These are phyloP conservation scores for Cadophora sp. DNA, from an alignment of 2,329 filamentous ascomycete species.

Conservation along the genomic window DNA sequence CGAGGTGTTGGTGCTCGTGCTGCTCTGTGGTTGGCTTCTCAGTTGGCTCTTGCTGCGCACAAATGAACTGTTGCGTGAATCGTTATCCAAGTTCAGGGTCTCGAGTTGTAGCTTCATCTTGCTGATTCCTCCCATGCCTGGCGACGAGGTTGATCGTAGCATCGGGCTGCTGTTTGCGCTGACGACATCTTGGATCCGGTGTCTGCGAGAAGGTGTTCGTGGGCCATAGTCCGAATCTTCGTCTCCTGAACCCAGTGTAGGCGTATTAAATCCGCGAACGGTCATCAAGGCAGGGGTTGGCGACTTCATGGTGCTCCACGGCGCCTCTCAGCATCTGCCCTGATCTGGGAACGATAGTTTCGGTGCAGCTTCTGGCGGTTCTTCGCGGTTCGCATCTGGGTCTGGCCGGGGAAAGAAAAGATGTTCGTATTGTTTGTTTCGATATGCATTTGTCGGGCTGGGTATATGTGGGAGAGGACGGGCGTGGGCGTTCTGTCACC, in stretches of 20 bases:
- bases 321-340: slow-evolving; percentile 45
- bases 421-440: slow-evolving; percentile 37
- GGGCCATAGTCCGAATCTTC: slow-evolving; percentile 60
- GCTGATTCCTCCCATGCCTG: slow-evolving; percentile 75
- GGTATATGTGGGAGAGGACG: slow-evolving; percentile 8
- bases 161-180: slow-evolving; percentile 67
- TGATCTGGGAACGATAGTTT: slow-evolving; percentile 46
- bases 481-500: slow-evolving; percentile 33
- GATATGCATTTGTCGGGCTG: slow-evolving; percentile 46
- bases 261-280: slow-evolving; percentile 46
- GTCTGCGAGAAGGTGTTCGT: slow-evolving; percentile 47
- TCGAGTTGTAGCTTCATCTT: slow-evolving; percentile 84
- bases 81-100: slow-evolving; percentile 69
- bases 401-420: slow-evolving; percentile 33
- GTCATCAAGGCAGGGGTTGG: slow-evolving; percentile 41
- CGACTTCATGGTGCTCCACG: slow-evolving; percentile 46
- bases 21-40: slow-evolving; percentile 62
- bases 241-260: slow-evolving; percentile 54
- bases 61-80: slow-evolving; percentile 61
- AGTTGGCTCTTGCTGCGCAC: slow-evolving; percentile 63
- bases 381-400: slow-evolving; percentile 44
- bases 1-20: slow-evolving; percentile 41
- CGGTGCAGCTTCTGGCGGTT: slow-evolving; percentile 44
- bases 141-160: slow-evolving; percentile 54
- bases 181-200: slow-evolving; percentile 51